These are phyloP conservation scores for Kwoniella shandongensis DNA, from an alignment of 768 basidiomycete species.

Conservation along the genomic window DNA sequence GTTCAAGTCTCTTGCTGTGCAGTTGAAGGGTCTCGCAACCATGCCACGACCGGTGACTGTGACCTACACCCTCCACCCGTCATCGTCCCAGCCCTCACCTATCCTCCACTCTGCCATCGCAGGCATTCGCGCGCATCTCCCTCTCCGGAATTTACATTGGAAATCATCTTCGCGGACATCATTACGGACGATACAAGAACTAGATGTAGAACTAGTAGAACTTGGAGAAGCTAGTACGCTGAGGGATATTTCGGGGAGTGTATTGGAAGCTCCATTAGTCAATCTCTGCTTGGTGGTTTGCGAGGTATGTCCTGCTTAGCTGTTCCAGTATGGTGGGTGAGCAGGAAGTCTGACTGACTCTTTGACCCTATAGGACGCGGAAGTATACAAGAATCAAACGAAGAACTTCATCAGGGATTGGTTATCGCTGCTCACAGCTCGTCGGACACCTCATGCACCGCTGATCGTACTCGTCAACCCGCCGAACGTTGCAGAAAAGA, in stretches of 20 bases:
- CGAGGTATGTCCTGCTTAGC: slow-evolving; percentile 64
- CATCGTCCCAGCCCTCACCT: slow-evolving; percentile 17
- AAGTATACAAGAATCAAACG: slow-evolving; percentile 72
- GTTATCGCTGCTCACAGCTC: slow-evolving; percentile 63
- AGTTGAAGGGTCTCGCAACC: neutral
- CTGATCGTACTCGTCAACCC: slow-evolving; percentile 80
- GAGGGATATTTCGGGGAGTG: slow-evolving; percentile 67
- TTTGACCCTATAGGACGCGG: slow-evolving; percentile 59
- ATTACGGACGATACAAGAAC: slow-evolving; percentile 81
- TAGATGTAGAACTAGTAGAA: slow-evolving; percentile 70
- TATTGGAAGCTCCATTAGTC: slow-evolving; percentile 82
- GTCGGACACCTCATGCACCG: slow-evolving; percentile 83
- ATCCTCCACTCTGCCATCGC: slow-evolving; percentile 25
- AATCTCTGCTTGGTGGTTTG: slow-evolving; percentile 84
- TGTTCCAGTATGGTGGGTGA: neutral
- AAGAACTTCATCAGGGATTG: slow-evolving; percentile 92
- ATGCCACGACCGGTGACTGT: slow-evolving; percentile 31
- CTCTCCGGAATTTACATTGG: slow-evolving; percentile 91
- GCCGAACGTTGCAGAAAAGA: slow-evolving; percentile 51
- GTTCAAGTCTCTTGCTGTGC: too few relatives aligned
- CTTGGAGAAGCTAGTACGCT: slow-evolving; percentile 50
- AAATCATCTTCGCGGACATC: slow-evolving; percentile 69
- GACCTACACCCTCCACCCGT: slow-evolving; percentile 44
- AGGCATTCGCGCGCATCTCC: slow-evolving; percentile 56
- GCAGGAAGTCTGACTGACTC: neutral